Evolutionary conservation across 2,329 filamentous ascomycete genomes (phyloP), one percentile per base, ranked within the genome.

Genomic region (Ophiostoma montium): DNA sequence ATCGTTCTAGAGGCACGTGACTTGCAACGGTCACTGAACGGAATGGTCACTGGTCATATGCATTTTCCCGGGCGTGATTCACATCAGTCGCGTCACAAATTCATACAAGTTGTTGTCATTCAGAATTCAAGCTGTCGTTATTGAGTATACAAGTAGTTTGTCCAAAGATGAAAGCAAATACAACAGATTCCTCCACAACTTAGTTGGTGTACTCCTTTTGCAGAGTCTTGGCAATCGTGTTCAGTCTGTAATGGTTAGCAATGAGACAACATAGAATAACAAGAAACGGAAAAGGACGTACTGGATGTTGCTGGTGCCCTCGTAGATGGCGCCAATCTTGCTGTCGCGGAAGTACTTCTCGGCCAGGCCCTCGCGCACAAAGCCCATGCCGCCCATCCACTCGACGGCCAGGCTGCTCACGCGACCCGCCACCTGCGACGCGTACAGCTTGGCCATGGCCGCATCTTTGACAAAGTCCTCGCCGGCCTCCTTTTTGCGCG

Each of bases 341-440:
- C 85, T 92, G 65, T 98, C 92, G 43, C 92, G 76, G 75, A 84
- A 98, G 71, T 83, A 95, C 78, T 98, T 98, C 78, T 98, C 92
- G 0, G 92, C 92, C 51, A 95, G 80, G 0, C 92, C 92, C 66
- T 98, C 92, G 41, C 92, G 74, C 15, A 98, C 92, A 60, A 98
- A 98, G 42, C 92, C 92, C 92, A 98, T 96, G 53, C 92, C 92
- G 44, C 92, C 92, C 90, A 96, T 96, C 92, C 92, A 98, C 70
- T 98, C 92, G 27, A 98, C 80, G 0, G 90, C 92, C 45, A 84
- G 75, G 7, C 89, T 81, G 49, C 83, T 84, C 18, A 98, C 90
- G 49, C 79, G 80, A 18, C 86, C 85, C 0, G 92, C 92, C 31
- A 98, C 87, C 68, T 98, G 92, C 5, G 86, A 92, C 2, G 92